phyloP scores from a whole-genome alignment of 306 rosid species.

The Ammopiptanthus mongolicus region DNA sequence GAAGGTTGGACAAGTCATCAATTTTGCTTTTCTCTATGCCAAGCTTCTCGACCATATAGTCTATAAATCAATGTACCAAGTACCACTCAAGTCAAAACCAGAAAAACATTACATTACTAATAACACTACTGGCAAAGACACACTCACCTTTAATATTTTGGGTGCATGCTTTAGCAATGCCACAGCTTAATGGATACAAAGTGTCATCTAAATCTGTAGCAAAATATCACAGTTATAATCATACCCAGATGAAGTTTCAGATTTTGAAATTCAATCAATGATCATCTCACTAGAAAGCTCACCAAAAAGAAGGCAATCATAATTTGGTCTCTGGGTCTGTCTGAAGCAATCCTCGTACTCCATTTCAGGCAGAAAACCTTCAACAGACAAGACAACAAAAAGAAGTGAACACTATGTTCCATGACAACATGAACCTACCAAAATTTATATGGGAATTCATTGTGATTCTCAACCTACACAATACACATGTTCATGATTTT shows the following conservation, averaged over 20 bases:
- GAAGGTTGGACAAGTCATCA: conserved; percentile 52
- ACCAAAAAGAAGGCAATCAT: conserved; percentile 93
- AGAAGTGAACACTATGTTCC: conserved; percentile 25
- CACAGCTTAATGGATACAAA: conserved; percentile 74
- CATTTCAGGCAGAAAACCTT: conserved; percentile 54
- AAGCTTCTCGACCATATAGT: conserved; percentile 81
- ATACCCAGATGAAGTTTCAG: background rate
- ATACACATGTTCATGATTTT: background rate
- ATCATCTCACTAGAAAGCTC: conserved; percentile 4
- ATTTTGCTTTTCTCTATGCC: conserved; percentile 70
- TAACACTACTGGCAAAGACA: background rate
- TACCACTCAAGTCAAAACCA: background rate
- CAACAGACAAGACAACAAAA: conserved; percentile 12
- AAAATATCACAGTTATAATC: background rate
- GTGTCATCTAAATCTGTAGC: conserved; percentile 90
- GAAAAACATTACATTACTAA: background rate
- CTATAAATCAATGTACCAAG: conserved; percentile 34
- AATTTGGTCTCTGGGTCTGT: conserved; percentile 65
- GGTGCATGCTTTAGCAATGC: conserved; percentile 61
- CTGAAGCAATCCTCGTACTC: conserved; percentile 55
- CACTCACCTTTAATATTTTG: conserved; percentile 72
- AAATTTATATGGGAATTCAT: conserved; percentile 29
- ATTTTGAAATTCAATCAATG: background rate
- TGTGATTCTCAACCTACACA: conserved; percentile 20
- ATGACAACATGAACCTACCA: conserved; percentile 20